A percentile compares a stretch with the other conserved stretches of the same genome.
phyloP scores from a whole-genome alignment of 1,284 basidiomycete genomes.

The Limonomyces culmigenus region DNA sequence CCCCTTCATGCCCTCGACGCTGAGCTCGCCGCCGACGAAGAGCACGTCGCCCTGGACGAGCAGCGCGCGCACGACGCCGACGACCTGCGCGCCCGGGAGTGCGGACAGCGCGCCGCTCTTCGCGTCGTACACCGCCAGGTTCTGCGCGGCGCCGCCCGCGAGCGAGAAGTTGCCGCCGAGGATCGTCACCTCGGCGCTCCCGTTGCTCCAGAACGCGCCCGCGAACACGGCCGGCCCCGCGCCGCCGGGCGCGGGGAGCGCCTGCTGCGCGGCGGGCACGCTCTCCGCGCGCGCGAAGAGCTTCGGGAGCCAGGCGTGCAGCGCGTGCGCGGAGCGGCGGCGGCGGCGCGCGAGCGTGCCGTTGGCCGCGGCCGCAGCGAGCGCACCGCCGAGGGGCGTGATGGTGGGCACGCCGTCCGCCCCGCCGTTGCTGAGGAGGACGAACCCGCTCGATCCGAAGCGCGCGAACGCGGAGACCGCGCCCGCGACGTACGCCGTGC shows the following conservation, averaged over 20 bases:
- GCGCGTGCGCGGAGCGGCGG: conserved; percentile 17
- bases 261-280: conserved; percentile 18
- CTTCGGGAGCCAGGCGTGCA: conserved; percentile 30
- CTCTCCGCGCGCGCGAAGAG: conserved; percentile 37
- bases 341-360: conserved; percentile 17
- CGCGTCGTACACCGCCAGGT: conserved; percentile 64
- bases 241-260: conserved; percentile 38
- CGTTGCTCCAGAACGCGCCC: conserved; percentile 84
- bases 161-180: conserved; percentile 87
- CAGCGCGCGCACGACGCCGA: conserved; percentile 60
- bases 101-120: conserved; percentile 29
- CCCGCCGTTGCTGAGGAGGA: conserved; percentile 47
- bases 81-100: conserved; percentile 41
- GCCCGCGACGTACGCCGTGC: conserved; percentile 46
- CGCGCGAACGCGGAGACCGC: conserved; percentile 33
- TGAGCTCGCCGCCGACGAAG: conserved; percentile 73
- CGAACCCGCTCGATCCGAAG: conserved; percentile 58
- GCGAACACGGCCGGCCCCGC: conserved; percentile 71
- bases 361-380: conserved; percentile 17
- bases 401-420: conserved; percentile 31
- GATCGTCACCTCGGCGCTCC: conserved; percentile 54
- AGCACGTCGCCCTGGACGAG: conserved; percentile 47
- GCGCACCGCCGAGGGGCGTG: conserved; percentile 35
- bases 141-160: conserved; percentile 24
- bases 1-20: conserved; percentile 38